Evolutionary conservation across 2,329 filamentous ascomycete species (phyloP).

Genomic region (Elsinoe batatas): DNA sequence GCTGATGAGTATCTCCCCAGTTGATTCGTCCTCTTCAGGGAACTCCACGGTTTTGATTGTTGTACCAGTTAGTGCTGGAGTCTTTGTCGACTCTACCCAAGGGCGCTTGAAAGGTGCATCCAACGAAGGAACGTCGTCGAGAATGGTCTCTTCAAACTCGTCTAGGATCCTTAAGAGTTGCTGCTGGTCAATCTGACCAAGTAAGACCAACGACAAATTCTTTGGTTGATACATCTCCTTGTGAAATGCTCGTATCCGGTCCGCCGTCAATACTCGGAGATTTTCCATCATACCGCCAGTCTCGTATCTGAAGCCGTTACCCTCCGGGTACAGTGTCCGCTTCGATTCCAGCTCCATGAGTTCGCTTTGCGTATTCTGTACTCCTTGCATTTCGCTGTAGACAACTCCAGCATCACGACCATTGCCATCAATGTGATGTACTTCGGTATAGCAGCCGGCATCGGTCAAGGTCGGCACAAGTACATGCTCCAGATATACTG

Average conservation of each 20-base stretch:
- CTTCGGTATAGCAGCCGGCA: constrained; percentile 86
- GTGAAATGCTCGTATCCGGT: constrained; percentile 90
- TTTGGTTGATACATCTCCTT: constrained; percentile 96
- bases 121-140: constrained; percentile 67
- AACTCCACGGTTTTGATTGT: constrained; percentile 75
- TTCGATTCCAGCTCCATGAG: constrained; percentile 80
- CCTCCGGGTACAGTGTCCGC: constrained; percentile 74
- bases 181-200: constrained; percentile 80
- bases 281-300: constrained; percentile 97
- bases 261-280: constrained; percentile 71
- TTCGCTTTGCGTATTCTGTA: constrained; percentile 74
- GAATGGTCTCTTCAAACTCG: constrained; percentile 76
- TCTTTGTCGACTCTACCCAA: constrained; percentile 80
- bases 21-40: constrained; percentile 91
- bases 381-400: constrained; percentile 97
- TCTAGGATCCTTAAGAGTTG: constrained; percentile 74
- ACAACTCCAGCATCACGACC: constrained; percentile 83
- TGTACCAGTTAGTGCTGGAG: constrained; percentile 61
- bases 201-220: constrained; percentile 81
- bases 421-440: constrained; percentile 87
- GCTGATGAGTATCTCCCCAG: constrained; percentile 74
- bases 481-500: constrained; percentile 90
- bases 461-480: constrained; percentile 87
- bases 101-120: constrained; percentile 72
- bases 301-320: constrained; percentile 89